Evolutionary conservation across 129 eudicot genomes (phyloP).

Genomic region (Artemisia tridentata): DNA sequence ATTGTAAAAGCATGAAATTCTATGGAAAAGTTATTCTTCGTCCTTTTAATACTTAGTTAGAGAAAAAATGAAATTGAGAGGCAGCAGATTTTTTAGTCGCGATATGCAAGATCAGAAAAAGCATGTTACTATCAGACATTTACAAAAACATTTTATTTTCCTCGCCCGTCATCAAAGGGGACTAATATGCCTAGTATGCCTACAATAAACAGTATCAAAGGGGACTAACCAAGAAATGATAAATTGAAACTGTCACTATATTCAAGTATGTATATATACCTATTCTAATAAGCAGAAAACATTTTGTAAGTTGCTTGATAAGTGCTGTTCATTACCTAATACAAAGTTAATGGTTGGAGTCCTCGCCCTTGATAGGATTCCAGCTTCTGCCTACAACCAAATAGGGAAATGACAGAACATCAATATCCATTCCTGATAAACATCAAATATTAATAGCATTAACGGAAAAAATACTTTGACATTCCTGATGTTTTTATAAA

Average conservation of each 20-base stretch:
- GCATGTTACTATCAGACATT: not conserved
- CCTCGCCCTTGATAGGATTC: slow-evolving; percentile 43
- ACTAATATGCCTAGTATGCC: not conserved
- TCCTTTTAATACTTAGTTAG: not conserved
- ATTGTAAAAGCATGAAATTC: slow-evolving; percentile 11
- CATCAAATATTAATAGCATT: not conserved
- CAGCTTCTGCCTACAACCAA: slow-evolving; percentile 53
- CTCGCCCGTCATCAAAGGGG: not conserved
- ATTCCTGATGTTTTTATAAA: not conserved
- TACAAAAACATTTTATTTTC: not conserved
- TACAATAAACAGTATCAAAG: slow-evolving; percentile 4
- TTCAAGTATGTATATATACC: not conserved
- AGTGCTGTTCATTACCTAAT: slow-evolving; percentile 51
- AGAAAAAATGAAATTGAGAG: not conserved
- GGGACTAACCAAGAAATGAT: not conserved
- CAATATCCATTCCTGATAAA: slow-evolving; percentile 16
- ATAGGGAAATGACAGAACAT: slow-evolving; percentile 15
- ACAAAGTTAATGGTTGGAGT: slow-evolving; percentile 68
- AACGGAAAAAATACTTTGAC: not conserved
- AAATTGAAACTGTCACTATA: not conserved
- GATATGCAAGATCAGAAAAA: not conserved
- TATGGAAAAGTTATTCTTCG: not conserved
- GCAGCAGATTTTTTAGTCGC: not conserved
- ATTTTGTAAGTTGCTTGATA: slow-evolving; percentile 9
- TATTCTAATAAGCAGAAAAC: not conserved